These are phyloP conservation scores for Cyberlindnera bimundalis DNA, from an alignment of 805 yeast species.

Conservation along the genomic window DNA sequence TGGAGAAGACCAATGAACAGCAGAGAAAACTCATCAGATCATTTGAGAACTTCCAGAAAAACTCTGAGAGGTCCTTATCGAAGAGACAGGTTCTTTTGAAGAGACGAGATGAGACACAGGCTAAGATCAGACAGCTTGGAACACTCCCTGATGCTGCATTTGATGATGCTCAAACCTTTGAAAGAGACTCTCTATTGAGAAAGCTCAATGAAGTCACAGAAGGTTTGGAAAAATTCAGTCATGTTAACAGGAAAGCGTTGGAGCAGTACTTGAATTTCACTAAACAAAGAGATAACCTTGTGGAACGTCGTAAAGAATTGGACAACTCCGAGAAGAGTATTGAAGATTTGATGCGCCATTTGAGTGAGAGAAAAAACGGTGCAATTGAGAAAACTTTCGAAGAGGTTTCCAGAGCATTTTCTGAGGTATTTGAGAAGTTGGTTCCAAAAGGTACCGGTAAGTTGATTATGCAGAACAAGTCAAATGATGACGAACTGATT, in stretches of 20 bases:
- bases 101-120: slow-evolving; percentile 69
- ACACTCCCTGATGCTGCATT: slow-evolving; percentile 85
- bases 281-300: slow-evolving; percentile 65
- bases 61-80: slow-evolving; percentile 60
- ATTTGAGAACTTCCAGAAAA: slow-evolving; percentile 58
- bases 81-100: slow-evolving; percentile 55
- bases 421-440: slow-evolving; percentile 69
- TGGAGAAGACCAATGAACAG: slow-evolving; percentile 51
- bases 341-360: slow-evolving; percentile 60
- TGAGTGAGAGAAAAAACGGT: slow-evolving; percentile 75
- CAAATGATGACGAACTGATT: slow-evolving; percentile 15
- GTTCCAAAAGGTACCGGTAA: slow-evolving; percentile 84
- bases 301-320: slow-evolving; percentile 62
- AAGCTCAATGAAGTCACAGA: slow-evolving; percentile 53
- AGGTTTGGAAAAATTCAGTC: slow-evolving; percentile 59
- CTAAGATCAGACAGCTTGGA: slow-evolving; percentile 79
- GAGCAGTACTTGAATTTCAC: slow-evolving; percentile 78
- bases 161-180: slow-evolving; percentile 23
- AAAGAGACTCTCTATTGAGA: slow-evolving; percentile 50
- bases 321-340: slow-evolving; percentile 70
- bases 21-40: slow-evolving; percentile 52
- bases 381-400: slow-evolving; percentile 79
- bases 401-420: slow-evolving; percentile 70
- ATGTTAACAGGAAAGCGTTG: slow-evolving; percentile 84
- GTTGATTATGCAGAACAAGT: slow-evolving; percentile 50